Evolutionary conservation across 345 rosid genomes (phyloP).

Genomic region (Aegle marmelos): DNA sequence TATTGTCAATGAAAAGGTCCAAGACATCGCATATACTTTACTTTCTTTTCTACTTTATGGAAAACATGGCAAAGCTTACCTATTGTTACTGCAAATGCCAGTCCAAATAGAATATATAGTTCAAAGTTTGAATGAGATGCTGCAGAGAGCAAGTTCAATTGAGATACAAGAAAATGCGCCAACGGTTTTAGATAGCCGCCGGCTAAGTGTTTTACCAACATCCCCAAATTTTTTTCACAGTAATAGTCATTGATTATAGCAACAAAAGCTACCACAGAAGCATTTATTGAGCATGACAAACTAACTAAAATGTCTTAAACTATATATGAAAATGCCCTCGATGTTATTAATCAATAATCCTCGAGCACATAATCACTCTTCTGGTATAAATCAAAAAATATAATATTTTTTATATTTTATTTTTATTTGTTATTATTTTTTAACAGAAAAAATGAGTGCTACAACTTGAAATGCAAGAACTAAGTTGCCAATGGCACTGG

Average conservation of each 20-base stretch:
- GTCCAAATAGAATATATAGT: not conserved
- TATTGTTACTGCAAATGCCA: not conserved
- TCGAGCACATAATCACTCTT: not conserved
- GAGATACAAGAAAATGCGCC: not conserved
- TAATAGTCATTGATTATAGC: not conserved
- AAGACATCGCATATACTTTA: not conserved
- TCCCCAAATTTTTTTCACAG: not conserved
- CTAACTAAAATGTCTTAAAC: not conserved
- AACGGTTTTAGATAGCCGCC: not conserved
- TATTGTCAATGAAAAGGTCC: not conserved
- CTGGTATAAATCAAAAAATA: not conserved
- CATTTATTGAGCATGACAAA: not conserved
- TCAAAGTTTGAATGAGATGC: not conserved
- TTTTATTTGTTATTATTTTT: not conserved
- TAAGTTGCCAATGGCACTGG: not conserved
- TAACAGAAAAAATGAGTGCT: not conserved
- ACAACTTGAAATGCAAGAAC: not conserved
- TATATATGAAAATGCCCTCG: not conserved
- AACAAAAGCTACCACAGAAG: not conserved
- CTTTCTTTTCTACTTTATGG: not conserved
- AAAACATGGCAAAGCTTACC: not conserved
- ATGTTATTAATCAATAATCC: not conserved
- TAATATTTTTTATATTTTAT: not conserved
- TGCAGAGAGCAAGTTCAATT: not conserved
- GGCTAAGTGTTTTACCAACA: not conserved